Conservation (phyloP, 2,329 filamentous ascomycete genomes). For the Arthrobotrys megalospora region DNA sequence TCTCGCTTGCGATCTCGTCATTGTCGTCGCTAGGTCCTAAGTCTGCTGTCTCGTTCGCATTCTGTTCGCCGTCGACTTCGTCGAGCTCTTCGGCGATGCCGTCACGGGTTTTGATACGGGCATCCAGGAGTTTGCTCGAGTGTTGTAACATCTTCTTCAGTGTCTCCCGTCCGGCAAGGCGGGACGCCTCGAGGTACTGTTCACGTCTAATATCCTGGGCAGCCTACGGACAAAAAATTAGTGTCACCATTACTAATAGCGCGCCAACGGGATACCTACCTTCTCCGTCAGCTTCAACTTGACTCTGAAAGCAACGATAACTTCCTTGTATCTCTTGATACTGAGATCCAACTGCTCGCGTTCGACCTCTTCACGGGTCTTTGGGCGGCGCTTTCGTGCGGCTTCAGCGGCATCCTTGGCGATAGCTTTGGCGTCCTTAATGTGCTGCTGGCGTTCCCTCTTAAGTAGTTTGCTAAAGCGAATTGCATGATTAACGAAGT, state of each 20-base stretch:
- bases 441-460: conserved; percentile 85
- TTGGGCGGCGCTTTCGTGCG: conserved; percentile 82
- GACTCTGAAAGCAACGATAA: conserved; percentile 70
- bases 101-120: conserved; percentile 67
- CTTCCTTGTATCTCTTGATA: conserved; percentile 78
- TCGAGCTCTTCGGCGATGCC: conserved; percentile 60
- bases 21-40: conserved; percentile 70
- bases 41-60: conserved; percentile 68
- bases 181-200: conserved; percentile 70
- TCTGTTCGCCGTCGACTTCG: conserved; percentile 29
- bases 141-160: conserved; percentile 72
- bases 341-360: conserved; percentile 80
- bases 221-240: conserved; percentile 37
- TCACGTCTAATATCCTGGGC: conserved; percentile 65
- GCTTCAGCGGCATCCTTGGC: conserved; percentile 73
- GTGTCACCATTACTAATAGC: background rate
- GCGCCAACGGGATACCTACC: conserved; percentile 14
- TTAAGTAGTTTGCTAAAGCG: conserved; percentile 86
- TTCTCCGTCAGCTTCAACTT: conserved; percentile 59
- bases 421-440: conserved; percentile 71
- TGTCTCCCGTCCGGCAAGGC: conserved; percentile 70
- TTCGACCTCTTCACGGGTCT: conserved; percentile 84
- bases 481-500: conserved; percentile 82
- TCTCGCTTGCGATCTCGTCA: conserved; percentile 67
- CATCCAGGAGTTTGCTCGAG: conserved; percentile 71